Base-by-base conservation (phyloP, 192 early-diverging fungal species). In the Coemansia sp. region DNA sequence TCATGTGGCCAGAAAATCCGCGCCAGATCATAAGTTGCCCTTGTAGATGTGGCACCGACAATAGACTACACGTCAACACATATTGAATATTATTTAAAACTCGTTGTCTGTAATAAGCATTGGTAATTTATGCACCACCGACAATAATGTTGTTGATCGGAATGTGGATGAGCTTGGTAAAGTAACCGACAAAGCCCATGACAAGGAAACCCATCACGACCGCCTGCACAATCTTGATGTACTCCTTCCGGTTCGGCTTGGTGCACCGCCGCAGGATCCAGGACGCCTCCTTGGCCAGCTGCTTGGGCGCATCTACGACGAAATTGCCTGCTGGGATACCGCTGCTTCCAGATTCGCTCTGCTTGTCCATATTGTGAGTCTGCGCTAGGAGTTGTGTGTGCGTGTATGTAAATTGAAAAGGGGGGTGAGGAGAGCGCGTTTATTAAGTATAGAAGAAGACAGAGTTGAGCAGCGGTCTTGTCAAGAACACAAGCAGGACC, bases 141-240 rank as follows among this genome's bases (percentile, higher is more conserved):
- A 99, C 97, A 67, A 99, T 92, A 73, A 99, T 97, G 85, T 98
- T 97, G 88, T 98, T 98, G 85, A 99, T 98, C 55, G 97, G 97
- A 81, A 99, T 99, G 80, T 99, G 97, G 59, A 99, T 93, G 68
- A 99, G 84, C 85, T 99, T 99, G 70, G 96, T 93, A 80, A 98
- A 89, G 70, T 93, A 98, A 25, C 96, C 96, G 71, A 98, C 90
- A 71, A 91, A 93, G 65, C 96, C 96, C 86, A 98, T 93, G 38
- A 94, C 86, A 61, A 94, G 72, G 66, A 98, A 98, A 9, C 96
- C 96, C 79, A 96, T 91, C 34, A 86, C 89, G 15, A 98, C 93
- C 21, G 94, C 94, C 63, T 87, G 85, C 39, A 93, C 88, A 69
- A 99, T 95, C 73, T 94, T 85, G 37, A 92, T 64, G 81, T 95